Percentiles rank a stretch among this genome's conserved stretches.
Conservation (phyloP, 139 green algal genomes). For the Picochlorum sp. region DNA sequence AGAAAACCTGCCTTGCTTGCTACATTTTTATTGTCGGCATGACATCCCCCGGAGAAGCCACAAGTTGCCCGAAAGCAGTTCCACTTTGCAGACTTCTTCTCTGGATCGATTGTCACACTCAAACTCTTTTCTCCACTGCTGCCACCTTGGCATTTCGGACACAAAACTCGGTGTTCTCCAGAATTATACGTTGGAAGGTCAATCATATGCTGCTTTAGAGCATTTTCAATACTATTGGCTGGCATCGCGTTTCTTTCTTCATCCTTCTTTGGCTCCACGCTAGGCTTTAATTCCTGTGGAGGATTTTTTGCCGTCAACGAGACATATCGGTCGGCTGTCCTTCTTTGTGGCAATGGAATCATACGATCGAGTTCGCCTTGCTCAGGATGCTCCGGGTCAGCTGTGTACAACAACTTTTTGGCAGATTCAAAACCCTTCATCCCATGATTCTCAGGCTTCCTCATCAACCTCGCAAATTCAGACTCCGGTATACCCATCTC, state of each 20-base stretch:
- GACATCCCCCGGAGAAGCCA: slow-evolving; percentile 34
- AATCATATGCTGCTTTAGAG: slow-evolving; percentile 27
- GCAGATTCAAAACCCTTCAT: not conserved
- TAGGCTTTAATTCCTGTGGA: too few relatives aligned
- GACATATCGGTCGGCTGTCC: too few relatives aligned
- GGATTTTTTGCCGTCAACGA: too few relatives aligned
- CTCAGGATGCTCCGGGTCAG: not conserved
- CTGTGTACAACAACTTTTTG: not conserved
- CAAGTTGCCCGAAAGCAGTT: slow-evolving; percentile 56
- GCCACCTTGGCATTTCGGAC: slow-evolving; percentile 42
- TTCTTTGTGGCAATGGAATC: too few relatives aligned
- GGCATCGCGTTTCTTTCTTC: too few relatives aligned
- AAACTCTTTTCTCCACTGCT: slow-evolving; percentile 29
- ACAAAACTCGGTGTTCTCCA: slow-evolving; percentile 31
- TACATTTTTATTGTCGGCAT: slow-evolving; percentile 1
- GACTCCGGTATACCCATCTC: not conserved
- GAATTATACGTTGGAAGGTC: slow-evolving; percentile 25
- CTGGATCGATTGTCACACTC: slow-evolving; percentile 33
- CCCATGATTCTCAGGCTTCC: slow-evolving; percentile 1
- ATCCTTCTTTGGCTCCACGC: too few relatives aligned
- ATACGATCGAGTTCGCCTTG: too few relatives aligned
- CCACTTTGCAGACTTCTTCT: slow-evolving; percentile 38
- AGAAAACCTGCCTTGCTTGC: slow-evolving; percentile 5
- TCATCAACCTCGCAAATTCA: not conserved
- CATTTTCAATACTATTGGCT: slow-evolving; percentile 26